Conservation (phyloP, 225 moss, liverwort and hornwort species). For the Ulota crispa region DNA sequence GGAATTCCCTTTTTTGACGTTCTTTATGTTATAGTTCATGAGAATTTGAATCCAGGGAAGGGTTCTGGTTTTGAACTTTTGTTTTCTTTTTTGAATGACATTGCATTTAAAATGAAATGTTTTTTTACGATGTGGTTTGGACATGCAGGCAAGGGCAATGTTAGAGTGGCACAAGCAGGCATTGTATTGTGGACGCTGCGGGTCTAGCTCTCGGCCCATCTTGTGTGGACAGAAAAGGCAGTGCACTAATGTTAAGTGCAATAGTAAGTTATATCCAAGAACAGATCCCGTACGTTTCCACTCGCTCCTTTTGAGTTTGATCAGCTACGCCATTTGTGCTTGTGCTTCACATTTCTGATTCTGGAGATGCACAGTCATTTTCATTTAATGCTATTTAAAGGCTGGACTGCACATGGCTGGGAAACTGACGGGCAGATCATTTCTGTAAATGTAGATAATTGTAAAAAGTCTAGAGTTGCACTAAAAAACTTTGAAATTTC, state of each 20-base stretch:
- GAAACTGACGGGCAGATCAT: background rate
- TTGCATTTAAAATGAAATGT: background rate
- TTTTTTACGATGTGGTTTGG: background rate
- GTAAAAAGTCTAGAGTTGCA: background rate
- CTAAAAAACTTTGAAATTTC: background rate
- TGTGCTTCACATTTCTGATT: background rate
- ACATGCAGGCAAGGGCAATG: conserved; percentile 84
- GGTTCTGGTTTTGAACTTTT: background rate
- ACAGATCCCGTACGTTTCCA: conserved; percentile 62
- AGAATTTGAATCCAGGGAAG: background rate
- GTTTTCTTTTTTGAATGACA: background rate
- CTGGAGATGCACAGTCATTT: background rate
- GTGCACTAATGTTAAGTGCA: conserved; percentile 70
- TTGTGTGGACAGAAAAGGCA: conserved; percentile 85
- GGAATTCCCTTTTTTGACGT: background rate
- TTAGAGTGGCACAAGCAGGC: conserved; percentile 93
- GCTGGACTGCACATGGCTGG: background rate
- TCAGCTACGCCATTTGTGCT: background rate
- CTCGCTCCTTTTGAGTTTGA: background rate
- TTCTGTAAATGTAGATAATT: background rate
- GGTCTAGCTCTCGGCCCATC: conserved; percentile 59
- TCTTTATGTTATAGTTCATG: background rate
- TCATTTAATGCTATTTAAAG: background rate
- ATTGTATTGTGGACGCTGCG: conserved; percentile 78
- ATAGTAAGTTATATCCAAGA: conserved; percentile 78